Evolutionary conservation across 495 filamentous ascomycete species (phyloP), one percentile per base, ranked within the genome.

Genomic region (Tuber microsphaerosporum): DNA sequence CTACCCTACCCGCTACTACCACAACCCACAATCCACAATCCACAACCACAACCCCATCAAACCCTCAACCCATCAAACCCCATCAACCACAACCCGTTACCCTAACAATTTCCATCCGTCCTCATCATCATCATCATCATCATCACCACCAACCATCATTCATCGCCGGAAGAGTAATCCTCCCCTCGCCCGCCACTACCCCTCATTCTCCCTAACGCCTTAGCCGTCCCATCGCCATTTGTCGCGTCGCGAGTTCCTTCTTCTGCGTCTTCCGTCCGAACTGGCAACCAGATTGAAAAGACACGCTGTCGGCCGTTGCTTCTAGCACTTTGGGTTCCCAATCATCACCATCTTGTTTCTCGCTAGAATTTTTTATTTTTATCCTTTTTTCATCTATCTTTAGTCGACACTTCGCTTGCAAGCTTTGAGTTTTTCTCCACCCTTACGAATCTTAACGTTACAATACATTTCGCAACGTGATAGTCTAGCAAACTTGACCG

Each of bases 281-380:
- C 76, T 78, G 77, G 77, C 73, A 79, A 71, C 56, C 70, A 75
- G 61, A 79, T 75, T 74, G 70, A 79, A 26, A 70, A 26, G 75
- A 79, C 78, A 79, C 77, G 73, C 77, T 71, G 79, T 79, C 77
- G 73, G 76, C 77, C 76, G 77, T 78, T 79, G 73, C 72, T 77
- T 79, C 76, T 75, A 77, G 77, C 75, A 79, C 76, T 73, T 79
- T 79, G 77, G 78, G 77, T 76, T 75, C 48, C 48, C 76, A 76
- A 79, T 79, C 77, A 77, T 71, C 68, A 71, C 16, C 31, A 69
- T 74, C 9, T 5, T 56, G 6, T 10, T 26, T 26, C 48, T 56
- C 22, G 48, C 48, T 56, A 26, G 48, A 56, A 14, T 70, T 78
- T 20, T 75, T 65, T 68, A 31, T 65, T 70, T 79, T 70, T 56